These are phyloP conservation scores for Ploettnerulaceae sp. DNA, from an alignment of 2,329 filamentous ascomycete genomes.

Conservation along the genomic window DNA sequence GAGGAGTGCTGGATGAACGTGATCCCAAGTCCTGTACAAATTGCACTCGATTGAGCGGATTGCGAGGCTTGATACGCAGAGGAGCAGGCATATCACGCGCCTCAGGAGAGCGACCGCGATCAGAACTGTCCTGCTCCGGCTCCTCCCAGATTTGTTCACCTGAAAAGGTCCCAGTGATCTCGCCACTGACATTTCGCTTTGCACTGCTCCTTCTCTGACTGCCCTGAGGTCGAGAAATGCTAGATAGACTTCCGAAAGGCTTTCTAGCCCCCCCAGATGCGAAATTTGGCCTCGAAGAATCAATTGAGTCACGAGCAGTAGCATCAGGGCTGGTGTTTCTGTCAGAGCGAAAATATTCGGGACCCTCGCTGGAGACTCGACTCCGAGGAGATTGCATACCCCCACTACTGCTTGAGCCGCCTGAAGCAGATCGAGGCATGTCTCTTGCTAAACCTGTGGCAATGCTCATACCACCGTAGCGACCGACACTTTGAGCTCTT, in stretches of 20 bases:
- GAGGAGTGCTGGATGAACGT: constrained; percentile 41
- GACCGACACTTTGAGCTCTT: constrained; percentile 54
- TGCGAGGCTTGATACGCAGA: constrained; percentile 56
- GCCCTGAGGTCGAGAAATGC: constrained; percentile 9
- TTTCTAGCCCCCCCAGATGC: constrained; percentile 16
- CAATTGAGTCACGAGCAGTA: constrained; percentile 21
- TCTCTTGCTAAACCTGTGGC: constrained; percentile 32
- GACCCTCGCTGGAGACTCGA: constrained; percentile 32
- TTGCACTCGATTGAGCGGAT: constrained; percentile 59
- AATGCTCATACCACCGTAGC: constrained; percentile 43
- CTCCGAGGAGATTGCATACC: constrained; percentile 32
- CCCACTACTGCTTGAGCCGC: constrained; percentile 35
- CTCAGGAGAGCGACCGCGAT: constrained; percentile 26
- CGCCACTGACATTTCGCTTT: constrained; percentile 64
- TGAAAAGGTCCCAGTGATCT: constrained; percentile 59
- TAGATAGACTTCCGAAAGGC: constrained; percentile 28
- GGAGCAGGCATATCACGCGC: constrained; percentile 39
- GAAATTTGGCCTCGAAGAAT: constrained; percentile 18
- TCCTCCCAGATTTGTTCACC: constrained; percentile 88
- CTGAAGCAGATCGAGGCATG: constrained; percentile 32
- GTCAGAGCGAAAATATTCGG: constrained; percentile 14
- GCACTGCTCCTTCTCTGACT: constrained; percentile 25
- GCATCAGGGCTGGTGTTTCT: constrained; percentile 20
- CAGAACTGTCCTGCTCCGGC: constrained; percentile 48
- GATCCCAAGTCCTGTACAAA: constrained; percentile 39